Evolutionary conservation across 2,329 filamentous ascomycete species (phyloP), one percentile per base, ranked within the genome.

Genomic region (Fusarium lyarnte): DNA sequence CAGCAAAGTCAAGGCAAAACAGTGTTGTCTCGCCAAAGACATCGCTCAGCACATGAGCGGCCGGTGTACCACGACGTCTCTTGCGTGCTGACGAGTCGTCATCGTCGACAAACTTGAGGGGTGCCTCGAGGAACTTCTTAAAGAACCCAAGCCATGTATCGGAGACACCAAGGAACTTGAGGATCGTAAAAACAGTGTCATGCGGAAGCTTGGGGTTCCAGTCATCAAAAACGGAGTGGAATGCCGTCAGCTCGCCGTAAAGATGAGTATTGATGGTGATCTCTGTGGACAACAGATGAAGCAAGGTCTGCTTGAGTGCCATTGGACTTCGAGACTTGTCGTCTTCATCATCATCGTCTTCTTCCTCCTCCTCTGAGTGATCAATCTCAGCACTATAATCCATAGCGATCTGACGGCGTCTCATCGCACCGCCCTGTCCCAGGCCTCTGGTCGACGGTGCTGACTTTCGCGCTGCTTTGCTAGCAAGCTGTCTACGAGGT

Each of bases 1-100:
- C 85, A 1, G 89, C 84, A 74, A 89, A 90, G 75, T 92, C 91
- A 72, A 92, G 86, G 66, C 88, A 90, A 74, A 92, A 92, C 0
- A 93, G 80, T 1, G 90, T 81, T 0, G 84, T 80, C 76, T 93
- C 91, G 1, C 89, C 87, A 59, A 92, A 86, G 13, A 88, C 81
- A 38, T 89, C 86, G 27, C 88, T 90, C 4, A 92, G 81, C 0
- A 85, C 81, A 74, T 92, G 88, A 8, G 87, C 87, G 54, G 89
- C 86, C 0, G 90, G 90, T 4, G 89, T 68, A 8, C 65, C 85
- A 12, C 90, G 90, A 21, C 88, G 85, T 14, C 90, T 85, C 11
- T 80, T 79, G 9, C 84, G 73, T 17, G 82, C 66, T 1, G 82
- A 83, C 5, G 82, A 79, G 2, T 84, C 78, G 5, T 86, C 86